A percentile compares a stretch with the other conserved stretches of the same genome.
These are phyloP conservation scores for Thalassiosira hispida DNA, from an alignment of 352 stramenopile species.

Conservation along the genomic window DNA sequence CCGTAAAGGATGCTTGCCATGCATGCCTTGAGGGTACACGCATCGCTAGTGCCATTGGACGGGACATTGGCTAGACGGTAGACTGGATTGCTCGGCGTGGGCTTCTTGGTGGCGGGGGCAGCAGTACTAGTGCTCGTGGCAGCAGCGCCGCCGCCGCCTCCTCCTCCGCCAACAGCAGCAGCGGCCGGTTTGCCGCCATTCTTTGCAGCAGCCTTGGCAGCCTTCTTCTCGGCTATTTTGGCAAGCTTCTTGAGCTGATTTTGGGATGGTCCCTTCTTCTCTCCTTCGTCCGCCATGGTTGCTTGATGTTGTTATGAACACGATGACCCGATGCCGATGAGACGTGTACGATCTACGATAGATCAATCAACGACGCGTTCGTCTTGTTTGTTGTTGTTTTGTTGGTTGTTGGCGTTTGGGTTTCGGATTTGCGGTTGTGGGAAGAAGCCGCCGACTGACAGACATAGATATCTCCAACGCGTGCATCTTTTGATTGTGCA, in stretches of 20 bases:
- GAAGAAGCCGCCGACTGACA: no score
- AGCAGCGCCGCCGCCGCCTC: constrained; percentile 1
- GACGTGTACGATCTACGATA: no score
- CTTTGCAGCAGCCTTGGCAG: constrained; percentile 60
- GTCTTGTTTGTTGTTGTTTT: no score
- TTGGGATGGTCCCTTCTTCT: constrained; percentile 67
- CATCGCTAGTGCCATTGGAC: constrained; percentile 7
- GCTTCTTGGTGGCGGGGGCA: constrained; percentile 1
- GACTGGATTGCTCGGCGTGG: constrained; percentile 11
- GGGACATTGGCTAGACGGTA: constrained; percentile 38
- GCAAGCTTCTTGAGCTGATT: constrained; percentile 82
- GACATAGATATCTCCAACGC: no score
- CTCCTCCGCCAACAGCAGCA: neutral
- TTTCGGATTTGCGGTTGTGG: no score
- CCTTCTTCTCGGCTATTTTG: constrained; percentile 80
- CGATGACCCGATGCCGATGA: no score
- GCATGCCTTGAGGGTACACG: constrained; percentile 70
- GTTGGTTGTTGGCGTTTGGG: no score
- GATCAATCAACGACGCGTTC: no score
- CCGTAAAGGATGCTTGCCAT: constrained; percentile 61
- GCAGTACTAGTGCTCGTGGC: neutral
- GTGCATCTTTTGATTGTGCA: no score
- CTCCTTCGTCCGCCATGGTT: constrained; percentile 10
- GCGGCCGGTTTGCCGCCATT: neutral
- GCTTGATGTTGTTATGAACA: neutral